Base-by-base conservation (phyloP, 345 rosid species). In the Acer negundo region DNA sequence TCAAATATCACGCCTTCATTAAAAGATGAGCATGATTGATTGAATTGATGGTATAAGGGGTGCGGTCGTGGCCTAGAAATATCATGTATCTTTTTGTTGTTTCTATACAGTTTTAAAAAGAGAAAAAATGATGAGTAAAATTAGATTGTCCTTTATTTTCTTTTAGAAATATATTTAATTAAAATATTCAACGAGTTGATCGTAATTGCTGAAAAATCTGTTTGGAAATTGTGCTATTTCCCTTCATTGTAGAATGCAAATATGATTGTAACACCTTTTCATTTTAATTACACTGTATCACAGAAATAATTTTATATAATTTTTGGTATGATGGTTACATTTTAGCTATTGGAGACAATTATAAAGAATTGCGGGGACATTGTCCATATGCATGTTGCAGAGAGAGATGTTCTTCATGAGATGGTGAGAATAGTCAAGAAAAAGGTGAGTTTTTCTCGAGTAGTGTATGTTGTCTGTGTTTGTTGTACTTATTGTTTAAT, bases 361-460 rank as follows among this genome's bases (percentile, higher is more conserved):
- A 83, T 94, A 81, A 97, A 97, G 90, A 97, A 97, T 77, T 97
- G 99, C 79, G 98, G 98, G 80, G 98, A 97, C 84, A 89, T 97
- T 84, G 98, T 97, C 62, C 98, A 94, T 85, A 94, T 97, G 99
- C 97, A 94, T 82, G 98, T 94, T n/a, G 99, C 98, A 61, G 98
- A 97, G 88, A 97, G 84, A 82, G 97, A 90, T 85, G 78, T 97
- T 84, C 94, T 94, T 58, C 97, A 91, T 82, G 98, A 97, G 82
- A 94, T 97, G 99, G 97, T 97, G 78, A 91, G 75, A 83, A 90
- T 97, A 80, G 94, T 84, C 20, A 93, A 87, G 92, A 97, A 97
- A 86, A 94, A 90, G 95, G 99, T 94, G 85, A 79, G 80, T 73
- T 72, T 72, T 80, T 83, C 51, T 76, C 31, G n/a, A 62, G 55